Conservation (phyloP, 345 rosid genomes). For the Eucalyptus fibrosa region DNA sequence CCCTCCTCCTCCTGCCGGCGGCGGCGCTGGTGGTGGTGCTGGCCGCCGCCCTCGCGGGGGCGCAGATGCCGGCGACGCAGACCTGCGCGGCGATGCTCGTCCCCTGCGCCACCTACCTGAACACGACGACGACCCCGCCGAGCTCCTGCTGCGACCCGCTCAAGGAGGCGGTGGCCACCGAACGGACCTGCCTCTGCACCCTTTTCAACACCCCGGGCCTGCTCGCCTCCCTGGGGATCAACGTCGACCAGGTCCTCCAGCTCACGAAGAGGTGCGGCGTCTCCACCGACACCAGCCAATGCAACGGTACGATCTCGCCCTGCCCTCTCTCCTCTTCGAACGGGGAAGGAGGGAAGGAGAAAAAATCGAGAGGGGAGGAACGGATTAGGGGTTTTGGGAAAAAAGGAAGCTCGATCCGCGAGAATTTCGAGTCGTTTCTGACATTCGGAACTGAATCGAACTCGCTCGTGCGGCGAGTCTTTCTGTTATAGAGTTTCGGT, state of each 20-base stretch:
- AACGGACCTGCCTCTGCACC: slow-evolving; percentile 11
- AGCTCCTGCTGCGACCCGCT: slow-evolving; percentile 8
- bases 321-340: no score
- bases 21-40: neutral
- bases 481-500: neutral
- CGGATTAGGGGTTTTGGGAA: neutral
- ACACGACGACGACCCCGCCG: slow-evolving; percentile 5
- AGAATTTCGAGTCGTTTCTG: neutral
- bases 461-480: neutral
- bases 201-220: slow-evolving; percentile 5
- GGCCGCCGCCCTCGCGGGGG: neutral
- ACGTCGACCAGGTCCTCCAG: neutral
- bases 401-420: neutral
- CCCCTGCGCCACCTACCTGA: slow-evolving; percentile 2
- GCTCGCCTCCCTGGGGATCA: neutral
- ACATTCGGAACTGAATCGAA: neutral
- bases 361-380: neutral
- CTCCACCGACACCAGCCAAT: neutral
- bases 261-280: slow-evolving; percentile 2
- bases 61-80: slow-evolving; percentile 1
- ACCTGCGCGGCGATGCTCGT: slow-evolving; percentile 3
- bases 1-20: neutral
- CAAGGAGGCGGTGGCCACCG: slow-evolving; percentile 1
- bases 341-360: no score
- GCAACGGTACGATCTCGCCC: neutral